Base-by-base conservation (phyloP, 2,329 filamentous ascomycete species). In the Salinomyces thailandicus region DNA sequence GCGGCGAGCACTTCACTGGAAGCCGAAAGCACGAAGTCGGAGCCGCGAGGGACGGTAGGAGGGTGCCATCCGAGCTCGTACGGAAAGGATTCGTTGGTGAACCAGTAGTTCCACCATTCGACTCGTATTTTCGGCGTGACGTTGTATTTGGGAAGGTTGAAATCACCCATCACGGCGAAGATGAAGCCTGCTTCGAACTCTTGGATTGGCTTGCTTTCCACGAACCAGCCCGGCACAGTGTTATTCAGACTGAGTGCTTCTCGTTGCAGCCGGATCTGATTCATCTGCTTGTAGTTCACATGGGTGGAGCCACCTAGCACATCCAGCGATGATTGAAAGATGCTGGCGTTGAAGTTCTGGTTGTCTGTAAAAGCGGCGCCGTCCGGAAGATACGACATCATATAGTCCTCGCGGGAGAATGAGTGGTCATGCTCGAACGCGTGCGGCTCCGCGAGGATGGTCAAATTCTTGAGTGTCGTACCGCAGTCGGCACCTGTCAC, bases 351-450 rank as follows among this genome's bases (percentile, higher is more conserved):
- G 31, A 42, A 38, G 14, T 42, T 13, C 15, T 38, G 36, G 18
- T 42, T 35, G 31, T 36, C 31, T n/a, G n/a, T n/a, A n/a, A n/a
- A 3, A 15, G 11, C 11, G 26, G 27, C 19, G 17, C 17, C 26
- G n/a, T 27, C 20, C 34, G 37, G 35, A n/a, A n/a, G n/a, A n/a
- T n/a, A n/a, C n/a, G n/a, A n/a, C n/a, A n/a, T n/a, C 22, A 27
- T 37, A 19, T 41, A 41, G 34, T 41, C 38, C 19, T 41, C 18
- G 18, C 38, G 38, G 11, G 38, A 41, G 29, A 29, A 41, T 15
- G 38, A 41, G 22, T 41, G 35, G 38, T 41, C 38, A 26, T 41
- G 38, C 31, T 41, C 38, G 29, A 41, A 41, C 13, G 38, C 31
- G 22, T 27, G 22, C n/a, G 22, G 22, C 22, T 26, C 22, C n/a